These are phyloP conservation scores for Nepenthes mirabilis DNA, from an alignment of 148 eudicot genomes.

Conservation along the genomic window DNA sequence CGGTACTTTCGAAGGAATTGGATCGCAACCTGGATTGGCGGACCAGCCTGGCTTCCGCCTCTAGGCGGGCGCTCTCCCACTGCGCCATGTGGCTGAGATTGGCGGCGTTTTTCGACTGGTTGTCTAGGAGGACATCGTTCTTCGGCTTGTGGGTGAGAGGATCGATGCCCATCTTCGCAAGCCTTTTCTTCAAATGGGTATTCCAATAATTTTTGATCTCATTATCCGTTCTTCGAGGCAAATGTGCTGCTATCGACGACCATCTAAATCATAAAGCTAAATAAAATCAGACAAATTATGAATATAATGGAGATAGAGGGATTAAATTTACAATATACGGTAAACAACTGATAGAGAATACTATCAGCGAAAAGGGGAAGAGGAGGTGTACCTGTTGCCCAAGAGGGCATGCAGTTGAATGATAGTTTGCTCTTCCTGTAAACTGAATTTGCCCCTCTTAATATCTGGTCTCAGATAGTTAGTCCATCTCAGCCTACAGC, in stretches of 20 bases:
- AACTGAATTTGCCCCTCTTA: too few species aligned
- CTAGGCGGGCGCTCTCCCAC: slow-evolving; percentile 93
- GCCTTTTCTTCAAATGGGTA: slow-evolving; percentile 76
- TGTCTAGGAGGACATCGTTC: slow-evolving; percentile 42
- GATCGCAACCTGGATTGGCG: slow-evolving; percentile 61
- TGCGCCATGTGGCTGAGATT: slow-evolving; percentile 96
- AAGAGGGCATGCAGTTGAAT: too few species aligned
- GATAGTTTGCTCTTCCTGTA: too few species aligned
- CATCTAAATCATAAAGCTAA: slow-evolving; percentile 31
- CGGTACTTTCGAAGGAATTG: slow-evolving; percentile 3
- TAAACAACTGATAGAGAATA: too few species aligned
- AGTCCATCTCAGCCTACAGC: too few species aligned
- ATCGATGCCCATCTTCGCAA: slow-evolving; percentile 83
- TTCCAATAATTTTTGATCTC: slow-evolving; percentile 97
- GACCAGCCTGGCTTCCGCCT: slow-evolving; percentile 81
- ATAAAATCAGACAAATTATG: too few species aligned
- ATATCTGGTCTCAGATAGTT: too few species aligned
- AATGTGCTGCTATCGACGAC: slow-evolving; percentile 98
- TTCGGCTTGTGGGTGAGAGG: slow-evolving; percentile 91
- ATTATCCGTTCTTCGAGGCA: slow-evolving; percentile 85
- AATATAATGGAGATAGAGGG: too few species aligned
- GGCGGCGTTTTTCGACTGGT: slow-evolving; percentile 49
- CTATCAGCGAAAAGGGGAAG: too few species aligned
- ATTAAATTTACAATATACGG: too few species aligned
- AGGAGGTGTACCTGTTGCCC: too few species aligned